These are phyloP conservation scores for Reticulascus tulasneorum DNA, from an alignment of 2,329 filamentous ascomycete species.

Conservation along the genomic window DNA sequence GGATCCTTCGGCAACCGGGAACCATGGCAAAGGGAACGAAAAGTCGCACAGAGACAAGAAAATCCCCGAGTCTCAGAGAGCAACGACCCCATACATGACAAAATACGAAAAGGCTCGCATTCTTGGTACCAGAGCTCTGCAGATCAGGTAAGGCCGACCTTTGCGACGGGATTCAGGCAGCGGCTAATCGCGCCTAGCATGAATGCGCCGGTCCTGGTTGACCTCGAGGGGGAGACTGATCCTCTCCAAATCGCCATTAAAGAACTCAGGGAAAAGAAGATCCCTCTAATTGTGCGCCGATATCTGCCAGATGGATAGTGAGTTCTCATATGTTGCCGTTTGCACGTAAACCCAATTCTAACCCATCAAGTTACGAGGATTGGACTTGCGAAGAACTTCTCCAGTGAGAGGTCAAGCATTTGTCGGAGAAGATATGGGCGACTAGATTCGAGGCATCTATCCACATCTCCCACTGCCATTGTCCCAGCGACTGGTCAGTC, in stretches of 20 bases:
- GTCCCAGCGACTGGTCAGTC: slow-evolving; percentile 8
- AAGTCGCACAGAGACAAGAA: slow-evolving; percentile 73
- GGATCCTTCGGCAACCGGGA: slow-evolving; percentile 57
- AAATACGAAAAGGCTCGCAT: slow-evolving; percentile 97
- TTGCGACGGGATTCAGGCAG: neutral
- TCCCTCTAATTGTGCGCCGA: slow-evolving; percentile 87
- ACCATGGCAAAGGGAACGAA: slow-evolving; percentile 47
- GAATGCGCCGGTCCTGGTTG: slow-evolving; percentile 95
- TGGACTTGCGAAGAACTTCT: slow-evolving; percentile 98
- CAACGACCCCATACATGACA: slow-evolving; percentile 97
- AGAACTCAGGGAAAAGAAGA: slow-evolving; percentile 97
- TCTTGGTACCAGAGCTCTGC: slow-evolving; percentile 84
- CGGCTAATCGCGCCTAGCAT: slow-evolving; percentile 56
- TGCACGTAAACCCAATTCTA: slow-evolving; percentile 1
- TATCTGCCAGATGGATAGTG: slow-evolving; percentile 97
- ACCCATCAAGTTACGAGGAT: slow-evolving; percentile 78
- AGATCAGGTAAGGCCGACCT: slow-evolving; percentile 73
- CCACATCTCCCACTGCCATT: slow-evolving; percentile 12
- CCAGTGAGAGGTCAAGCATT: slow-evolving; percentile 32
- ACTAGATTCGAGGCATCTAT: slow-evolving; percentile 14
- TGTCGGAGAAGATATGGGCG: slow-evolving; percentile 5
- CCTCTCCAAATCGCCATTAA: slow-evolving; percentile 96
- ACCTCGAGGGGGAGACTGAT: slow-evolving; percentile 96
- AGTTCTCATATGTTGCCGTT: slow-evolving; percentile 33
- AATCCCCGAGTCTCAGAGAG: slow-evolving; percentile 81